Evolutionary conservation across 108 stramenopile genomes (phyloP), one percentile per base, ranked within the genome.

Genomic region (Pseudonitzschia multistriata): DNA sequence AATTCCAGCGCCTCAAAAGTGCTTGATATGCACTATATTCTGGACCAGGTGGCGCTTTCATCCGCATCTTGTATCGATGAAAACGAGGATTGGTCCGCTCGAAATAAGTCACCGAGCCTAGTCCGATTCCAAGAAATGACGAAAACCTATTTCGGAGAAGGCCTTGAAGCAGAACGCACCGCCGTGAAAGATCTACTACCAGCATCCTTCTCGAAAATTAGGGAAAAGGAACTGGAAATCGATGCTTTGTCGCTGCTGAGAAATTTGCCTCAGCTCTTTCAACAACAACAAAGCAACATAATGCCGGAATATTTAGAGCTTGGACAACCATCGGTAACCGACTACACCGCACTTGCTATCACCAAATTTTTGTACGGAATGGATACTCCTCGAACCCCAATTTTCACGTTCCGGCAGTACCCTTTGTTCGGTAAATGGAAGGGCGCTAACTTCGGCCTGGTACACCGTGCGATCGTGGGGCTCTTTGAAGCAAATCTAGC

Each of bases 281-380:
- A 81, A 50, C 62, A 77, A 37, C 22, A 82, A 28, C 42, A 45
- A 15, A 37, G 4, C 5, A 55, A 63, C 2, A 42, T 68, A 5
- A 74, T 62, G 45, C 34, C 60, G 45, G 65, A 42, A 55, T 47
- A 45, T 30, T 47, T 74, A 22, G 5, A 52, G 24, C 39, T 90
- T 68, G 76, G 74, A 39, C 75, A 79, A 10, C 49, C 61, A 13
- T 36, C 33, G 0, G 62, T 60, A 28, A 13, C 45, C 5, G 90
- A 91, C 66, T 94, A 94, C 76, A 81, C 85, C 27, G 72, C 86
- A 15, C 71, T 90, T 19, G 79, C 79, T 28, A 53, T 87, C 39
- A 76, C 94, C 0, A 93, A 93, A 70, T 78, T 93, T 30, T 72
- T 95, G 15, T 91, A 95, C 74, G 90, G 83, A 7, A 86, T 93